Evolutionary conservation across 2,329 filamentous ascomycete genomes (phyloP).

Genomic region (Colletotrichum kahawae): DNA sequence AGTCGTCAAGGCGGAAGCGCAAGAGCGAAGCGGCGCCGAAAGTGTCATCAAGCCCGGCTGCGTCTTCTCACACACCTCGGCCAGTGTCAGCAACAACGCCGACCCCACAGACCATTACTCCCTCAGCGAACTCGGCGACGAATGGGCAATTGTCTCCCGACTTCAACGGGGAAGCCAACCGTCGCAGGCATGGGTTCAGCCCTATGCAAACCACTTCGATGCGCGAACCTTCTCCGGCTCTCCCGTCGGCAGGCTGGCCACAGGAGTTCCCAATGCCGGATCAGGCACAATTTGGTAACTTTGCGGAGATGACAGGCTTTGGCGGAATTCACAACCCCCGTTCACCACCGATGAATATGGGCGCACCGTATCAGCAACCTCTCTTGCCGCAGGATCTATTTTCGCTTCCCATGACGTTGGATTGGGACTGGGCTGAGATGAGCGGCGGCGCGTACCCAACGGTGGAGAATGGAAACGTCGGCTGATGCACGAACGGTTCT

Average conservation of each 20-base stretch:
- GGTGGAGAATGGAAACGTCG: conserved; percentile 66
- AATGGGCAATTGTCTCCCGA: conserved; percentile 24
- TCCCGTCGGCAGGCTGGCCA: conserved; percentile 51
- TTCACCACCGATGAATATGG: conserved; percentile 37
- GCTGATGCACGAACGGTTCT: conserved; percentile 12
- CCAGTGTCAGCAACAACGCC: conserved; percentile 32
- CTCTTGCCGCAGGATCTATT: conserved; percentile 93
- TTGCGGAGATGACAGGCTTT: conserved; percentile 52
- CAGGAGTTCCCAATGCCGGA: conserved; percentile 46
- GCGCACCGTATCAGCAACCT: conserved; percentile 72
- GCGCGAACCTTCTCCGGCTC: conserved; percentile 49
- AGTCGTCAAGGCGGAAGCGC: conserved; percentile 79
- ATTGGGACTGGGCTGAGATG: conserved; percentile 82
- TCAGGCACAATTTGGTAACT: conserved; percentile 44
- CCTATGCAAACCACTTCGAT: conserved; percentile 42
- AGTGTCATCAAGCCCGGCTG: conserved; percentile 24
- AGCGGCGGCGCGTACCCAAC: conserved; percentile 68
- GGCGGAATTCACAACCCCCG: conserved; percentile 36
- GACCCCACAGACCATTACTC: conserved; percentile 27
- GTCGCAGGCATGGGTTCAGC: conserved; percentile 26
- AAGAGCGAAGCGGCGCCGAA: conserved; percentile 66
- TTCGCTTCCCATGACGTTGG: conserved; percentile 93
- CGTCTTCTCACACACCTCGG: conserved; percentile 34
- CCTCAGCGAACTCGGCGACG: background rate
- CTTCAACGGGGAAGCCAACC: conserved; percentile 23